Evolutionary conservation across 2,329 filamentous ascomycete species (phyloP), one percentile per base, ranked within the genome.

Genomic region (Nemania sp.): DNA sequence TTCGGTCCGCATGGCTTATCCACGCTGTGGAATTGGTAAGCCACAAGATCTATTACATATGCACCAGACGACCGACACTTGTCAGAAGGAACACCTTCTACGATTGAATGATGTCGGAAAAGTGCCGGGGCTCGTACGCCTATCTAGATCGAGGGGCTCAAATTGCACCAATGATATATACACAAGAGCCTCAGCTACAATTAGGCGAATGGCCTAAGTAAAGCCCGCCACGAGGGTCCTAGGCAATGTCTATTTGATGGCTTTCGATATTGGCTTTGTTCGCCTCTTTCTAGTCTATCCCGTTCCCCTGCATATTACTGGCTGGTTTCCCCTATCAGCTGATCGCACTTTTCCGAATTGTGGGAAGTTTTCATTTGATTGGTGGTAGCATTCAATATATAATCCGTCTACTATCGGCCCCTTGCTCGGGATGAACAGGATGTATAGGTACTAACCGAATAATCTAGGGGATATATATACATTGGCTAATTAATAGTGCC

Each of bases 311-410:
- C 58, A 62, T 52, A 55, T 59, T 20, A 59, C 59, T 51, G 51
- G 66, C 59, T 51, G 18, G 22, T 47, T 41, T 41, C 38, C 7
- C 58, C 54, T 32, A 56, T 62, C 63, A 66, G 66, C 63, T 66
- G 66, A 67, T 51, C 56, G 41, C 67, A 22, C 51, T 49, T 6
- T 32, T 27, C 27, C 32, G 51, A 43, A 47, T 45, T 55, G 2
- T 24, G 13, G 26, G 22, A 29, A 35, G 29, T 8, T 7, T 11
- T 32, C 3, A 41, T 47, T 5, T 68, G 53, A 59, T 66, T 62
- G 57, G 53, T 38, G 29, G 29, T 4, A 35, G 32, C 32, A 61
- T 49, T 29, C 24, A 62, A 65, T 62, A 62, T 54, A 41, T 55
- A 35, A 26, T 53, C 15, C 35, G n/a, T 47, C 43, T 18, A 41